A percentile compares a stretch with the other conserved stretches of the same genome.
These are phyloP conservation scores for Castanopsis chinensis DNA, from an alignment of 306 rosid species.

Conservation along the genomic window DNA sequence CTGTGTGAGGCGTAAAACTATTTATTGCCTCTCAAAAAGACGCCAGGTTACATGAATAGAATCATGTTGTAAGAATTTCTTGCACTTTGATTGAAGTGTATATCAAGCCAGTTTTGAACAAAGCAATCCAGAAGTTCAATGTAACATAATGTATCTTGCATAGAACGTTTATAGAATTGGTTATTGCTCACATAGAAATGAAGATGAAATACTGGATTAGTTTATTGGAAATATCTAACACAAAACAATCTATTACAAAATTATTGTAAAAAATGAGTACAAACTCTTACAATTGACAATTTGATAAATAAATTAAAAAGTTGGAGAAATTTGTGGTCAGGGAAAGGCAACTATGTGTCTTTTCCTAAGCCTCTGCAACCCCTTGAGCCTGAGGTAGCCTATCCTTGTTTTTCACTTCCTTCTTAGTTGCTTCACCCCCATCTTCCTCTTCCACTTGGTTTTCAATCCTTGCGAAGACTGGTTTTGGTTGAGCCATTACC, in stretches of 20 bases:
- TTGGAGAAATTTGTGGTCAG: neutral
- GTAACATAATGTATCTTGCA: too few relatives aligned
- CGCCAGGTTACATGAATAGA: too few relatives aligned
- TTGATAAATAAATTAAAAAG: neutral
- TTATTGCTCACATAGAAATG: neutral
- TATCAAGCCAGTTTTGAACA: too few relatives aligned
- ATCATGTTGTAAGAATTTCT: too few relatives aligned
- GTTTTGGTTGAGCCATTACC: conserved; percentile 80
- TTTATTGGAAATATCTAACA: neutral
- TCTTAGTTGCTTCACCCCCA: conserved; percentile 35
- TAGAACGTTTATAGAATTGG: neutral
- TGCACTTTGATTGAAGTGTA: too few relatives aligned
- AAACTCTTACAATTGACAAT: neutral
- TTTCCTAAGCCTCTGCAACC: conserved; percentile 54
- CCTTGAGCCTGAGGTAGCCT: conserved; percentile 51
- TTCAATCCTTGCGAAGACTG: conserved; percentile 83
- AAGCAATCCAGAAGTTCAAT: too few relatives aligned
- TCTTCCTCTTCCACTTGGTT: conserved; percentile 42
- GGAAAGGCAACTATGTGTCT: neutral
- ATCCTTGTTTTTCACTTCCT: conserved; percentile 43
- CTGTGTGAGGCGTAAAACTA: too few relatives aligned
- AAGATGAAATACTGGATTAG: neutral
- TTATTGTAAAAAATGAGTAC: neutral
- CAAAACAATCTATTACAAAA: neutral
- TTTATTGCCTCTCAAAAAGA: too few relatives aligned